Evolutionary conservation across 805 yeast species (phyloP).

Genomic region (Yarrowia phangngaensis): DNA sequence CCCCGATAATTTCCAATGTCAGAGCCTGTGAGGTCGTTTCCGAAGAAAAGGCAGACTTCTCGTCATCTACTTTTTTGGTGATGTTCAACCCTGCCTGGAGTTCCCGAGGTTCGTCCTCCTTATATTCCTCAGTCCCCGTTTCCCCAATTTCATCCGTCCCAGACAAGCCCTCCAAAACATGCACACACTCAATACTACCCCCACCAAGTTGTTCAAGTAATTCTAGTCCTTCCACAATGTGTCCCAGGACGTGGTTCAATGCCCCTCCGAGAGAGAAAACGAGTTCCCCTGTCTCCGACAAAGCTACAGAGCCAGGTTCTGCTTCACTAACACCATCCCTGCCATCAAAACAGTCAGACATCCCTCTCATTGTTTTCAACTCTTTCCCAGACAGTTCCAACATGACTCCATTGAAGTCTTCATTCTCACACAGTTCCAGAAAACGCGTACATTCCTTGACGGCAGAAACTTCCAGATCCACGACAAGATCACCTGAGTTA

Average conservation of each 20-base stretch:
- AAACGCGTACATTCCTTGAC: constrained; percentile 8
- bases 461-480: constrained; percentile 8
- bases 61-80: neutral
- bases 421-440: constrained; percentile 11
- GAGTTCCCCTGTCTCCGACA: neutral
- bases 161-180: constrained; percentile 9
- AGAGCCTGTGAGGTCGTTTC: constrained; percentile 48
- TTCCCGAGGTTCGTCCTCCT: neutral
- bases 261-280: constrained; percentile 51
- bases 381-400: neutral
- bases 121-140: neutral
- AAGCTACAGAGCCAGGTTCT: constrained; percentile 1
- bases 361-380: neutral
- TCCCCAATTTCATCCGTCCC: neutral
- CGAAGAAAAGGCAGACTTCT: neutral
- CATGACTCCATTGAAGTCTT: constrained; percentile 23
- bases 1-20: constrained; percentile 61
- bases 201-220: constrained; percentile 66
- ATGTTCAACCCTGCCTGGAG: constrained; percentile 12
- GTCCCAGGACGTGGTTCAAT: constrained; percentile 76
- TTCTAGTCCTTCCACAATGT: constrained; percentile 86
- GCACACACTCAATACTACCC: constrained; percentile 48
- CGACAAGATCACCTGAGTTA: constrained; percentile 24
- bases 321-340: neutral
- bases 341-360: neutral